Percentiles rank a stretch among this genome's conserved stretches.
phyloP scores from a whole-genome alignment of 225 moss, liverwort and hornwort species.

The Thuidium tamariscinum region DNA sequence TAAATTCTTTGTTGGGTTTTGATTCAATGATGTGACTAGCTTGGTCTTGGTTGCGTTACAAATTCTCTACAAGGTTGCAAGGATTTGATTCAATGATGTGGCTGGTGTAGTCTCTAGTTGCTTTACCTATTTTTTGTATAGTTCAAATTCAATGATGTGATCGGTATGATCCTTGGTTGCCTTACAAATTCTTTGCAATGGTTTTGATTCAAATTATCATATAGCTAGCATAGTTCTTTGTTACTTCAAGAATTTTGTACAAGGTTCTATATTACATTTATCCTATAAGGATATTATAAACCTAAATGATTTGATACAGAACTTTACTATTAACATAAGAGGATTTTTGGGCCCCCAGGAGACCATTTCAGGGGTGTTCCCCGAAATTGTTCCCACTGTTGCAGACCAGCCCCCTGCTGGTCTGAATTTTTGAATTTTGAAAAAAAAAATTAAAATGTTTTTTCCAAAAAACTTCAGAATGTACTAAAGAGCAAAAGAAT shows the following conservation, averaged over 20 bases:
- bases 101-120: rapidly evolving
- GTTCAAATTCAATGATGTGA: rapidly evolving
- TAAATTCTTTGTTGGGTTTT: background rate
- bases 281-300: rapidly evolving
- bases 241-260: background rate
- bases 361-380: too few species aligned
- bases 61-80: background rate
- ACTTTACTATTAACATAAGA: rapidly evolving
- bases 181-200: background rate
- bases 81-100: background rate
- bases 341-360: too few species aligned
- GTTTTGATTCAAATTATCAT: too few species aligned
- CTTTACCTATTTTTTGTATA: background rate
- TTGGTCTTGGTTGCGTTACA: background rate
- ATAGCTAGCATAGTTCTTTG: rapidly evolving
- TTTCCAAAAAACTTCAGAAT: too few species aligned
- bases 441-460: too few species aligned
- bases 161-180: rapidly evolving
- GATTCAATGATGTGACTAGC: background rate
- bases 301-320: rapidly evolving
- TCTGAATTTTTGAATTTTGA: too few species aligned
- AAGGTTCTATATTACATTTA: rapidly evolving
- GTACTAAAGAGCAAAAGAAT: too few species aligned
- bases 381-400: too few species aligned
- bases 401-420: too few species aligned